Base-by-base conservation (phyloP, 371 early-diverging fungal genomes). In the Actinomortierella ambigua region DNA sequence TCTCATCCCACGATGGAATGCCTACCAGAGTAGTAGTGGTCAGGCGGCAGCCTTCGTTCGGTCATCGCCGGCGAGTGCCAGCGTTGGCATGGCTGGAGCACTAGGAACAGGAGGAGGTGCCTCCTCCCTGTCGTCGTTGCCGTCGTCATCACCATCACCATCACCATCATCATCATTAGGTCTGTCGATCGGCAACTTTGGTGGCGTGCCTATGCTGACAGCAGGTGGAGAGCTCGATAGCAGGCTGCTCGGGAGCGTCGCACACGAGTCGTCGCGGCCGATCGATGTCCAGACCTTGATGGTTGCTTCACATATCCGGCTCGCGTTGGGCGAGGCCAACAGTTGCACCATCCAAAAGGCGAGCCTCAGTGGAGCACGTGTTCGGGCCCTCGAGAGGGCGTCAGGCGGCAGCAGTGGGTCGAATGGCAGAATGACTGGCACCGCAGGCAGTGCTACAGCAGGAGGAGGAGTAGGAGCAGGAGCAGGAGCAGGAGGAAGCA, bases 1-100 rank as follows among this genome's bases (percentile, higher is more conserved):
- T 14, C 80, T 85, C 42, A 81, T 83, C 41, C 85, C 85, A 1
- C 78, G 68, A 40, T 82, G 85, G 85, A 64, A 71, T 23, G 68
- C 73, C 53, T 82, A 27, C 82, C 85, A 73, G 82, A 85, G 84
- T 81, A 76, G 67, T 53, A 24, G n/a, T n/a, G n/a, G 34, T 34
- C 34, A 34, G 34, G 11, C 34, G 34, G 8, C 4, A 26, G 22
- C 28, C 11, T 9, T 59, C 52, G 29, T 14, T 51, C 11, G 6
- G 8, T 27, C n/a, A 27, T n/a, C n/a, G 24, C 27, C 52, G 29
- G 22, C 15, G 22, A 39, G 23, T 29, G 40, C 43, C n/a, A 17
- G 13, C 17, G 24, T 58, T 48, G 49, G 40, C 23, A 8, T 34
- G 8, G 51, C 17, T 57, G 18, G 41, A 49, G 9, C 2, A 28